A percentile compares a stretch with the other conserved stretches of the same genome.
Evolutionary conservation across 768 basidiomycete species (phyloP).

Genomic region (Paxillus rubicundulus): DNA sequence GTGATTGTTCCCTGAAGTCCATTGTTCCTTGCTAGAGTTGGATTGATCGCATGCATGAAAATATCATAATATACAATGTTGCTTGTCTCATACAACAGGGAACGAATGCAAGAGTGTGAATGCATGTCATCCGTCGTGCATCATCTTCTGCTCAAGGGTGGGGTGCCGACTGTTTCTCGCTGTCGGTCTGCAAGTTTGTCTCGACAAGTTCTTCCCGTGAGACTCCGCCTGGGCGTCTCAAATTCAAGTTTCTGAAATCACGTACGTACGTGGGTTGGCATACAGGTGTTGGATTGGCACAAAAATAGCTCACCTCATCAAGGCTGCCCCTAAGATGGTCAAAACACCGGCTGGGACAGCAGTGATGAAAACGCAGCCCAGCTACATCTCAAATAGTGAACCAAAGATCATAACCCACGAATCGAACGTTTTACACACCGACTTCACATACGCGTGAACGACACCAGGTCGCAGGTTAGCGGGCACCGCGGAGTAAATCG

Average conservation of each 20-base stretch:
- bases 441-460: conserved; percentile 12
- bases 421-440: background rate
- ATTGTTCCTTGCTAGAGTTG: background rate
- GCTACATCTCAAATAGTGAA: background rate
- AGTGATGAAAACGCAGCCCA: conserved; percentile 13
- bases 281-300: background rate
- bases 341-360: conserved; percentile 10
- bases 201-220: background rate
- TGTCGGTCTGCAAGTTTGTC: background rate
- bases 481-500: conserved; percentile 9
- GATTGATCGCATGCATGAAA: background rate
- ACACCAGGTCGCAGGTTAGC: conserved; percentile 3
- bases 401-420: background rate
- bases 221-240: background rate
- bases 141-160: background rate
- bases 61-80: too few relatives aligned
- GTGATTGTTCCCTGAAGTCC: conserved; percentile 24
- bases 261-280: too few relatives aligned
- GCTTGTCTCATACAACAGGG: too few relatives aligned
- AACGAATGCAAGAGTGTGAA: background rate
- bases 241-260: conserved; percentile 3
- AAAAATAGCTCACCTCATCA: conserved; percentile 6
- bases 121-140: background rate
- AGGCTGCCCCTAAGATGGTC: conserved; percentile 6
- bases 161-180: background rate